phyloP scores from a whole-genome alignment of 768 basidiomycete genomes.

The Kwoniella newhampshirensis region DNA sequence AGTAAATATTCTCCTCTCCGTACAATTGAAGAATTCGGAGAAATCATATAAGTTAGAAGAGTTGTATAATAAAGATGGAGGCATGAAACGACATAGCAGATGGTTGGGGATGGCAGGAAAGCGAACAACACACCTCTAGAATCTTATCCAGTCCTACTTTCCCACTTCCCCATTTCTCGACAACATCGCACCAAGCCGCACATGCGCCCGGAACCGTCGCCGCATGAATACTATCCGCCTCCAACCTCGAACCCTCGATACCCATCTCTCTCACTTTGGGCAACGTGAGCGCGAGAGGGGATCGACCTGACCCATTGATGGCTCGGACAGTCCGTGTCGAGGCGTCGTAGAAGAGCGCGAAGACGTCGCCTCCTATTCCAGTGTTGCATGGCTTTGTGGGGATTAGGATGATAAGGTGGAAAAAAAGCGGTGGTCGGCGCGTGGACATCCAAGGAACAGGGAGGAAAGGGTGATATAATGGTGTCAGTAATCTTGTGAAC shows the following conservation, averaged over 20 bases:
- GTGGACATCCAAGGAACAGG: no score
- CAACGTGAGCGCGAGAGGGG: slow-evolving; percentile 72
- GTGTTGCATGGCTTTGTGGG: slow-evolving; percentile 15
- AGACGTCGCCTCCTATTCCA: slow-evolving; percentile 50
- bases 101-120: no score
- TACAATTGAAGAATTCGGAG: no score
- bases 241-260: slow-evolving; percentile 65
- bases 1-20: background rate
- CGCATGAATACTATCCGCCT: slow-evolving; percentile 71
- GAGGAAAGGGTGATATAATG: no score
- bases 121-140: slow-evolving; percentile 59
- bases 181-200: slow-evolving; percentile 85
- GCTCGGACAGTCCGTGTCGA: slow-evolving; percentile 74
- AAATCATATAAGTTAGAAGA: no score
- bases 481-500: no score
- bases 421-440: no score
- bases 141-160: slow-evolving; percentile 65
- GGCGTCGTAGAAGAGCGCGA: slow-evolving; percentile 84
- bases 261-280: slow-evolving; percentile 70
- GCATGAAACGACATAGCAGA: no score
- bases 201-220: slow-evolving; percentile 67
- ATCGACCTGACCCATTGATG: slow-evolving; percentile 82
- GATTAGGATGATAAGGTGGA: background rate
- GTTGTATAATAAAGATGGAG: no score
- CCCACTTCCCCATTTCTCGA: slow-evolving; percentile 74